Base-by-base conservation (phyloP, 192 early-diverging fungal species). In the Coemansia erecta region DNA sequence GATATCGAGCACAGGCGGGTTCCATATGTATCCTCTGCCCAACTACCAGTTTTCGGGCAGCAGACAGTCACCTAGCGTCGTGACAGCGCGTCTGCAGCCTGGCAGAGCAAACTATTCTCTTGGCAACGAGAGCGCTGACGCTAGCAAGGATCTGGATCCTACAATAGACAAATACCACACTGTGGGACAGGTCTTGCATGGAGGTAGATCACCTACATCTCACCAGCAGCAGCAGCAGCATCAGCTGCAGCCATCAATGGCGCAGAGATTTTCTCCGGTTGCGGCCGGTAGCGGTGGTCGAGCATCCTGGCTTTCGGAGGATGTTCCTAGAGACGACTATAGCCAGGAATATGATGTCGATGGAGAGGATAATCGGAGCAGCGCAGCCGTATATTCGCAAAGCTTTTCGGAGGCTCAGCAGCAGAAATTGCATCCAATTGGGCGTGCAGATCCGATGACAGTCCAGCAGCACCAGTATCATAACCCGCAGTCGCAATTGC, bases 241-340 rank as follows among this genome's bases (percentile, higher is more conserved):
- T 15, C 47, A 49, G 26, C 49, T 28, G 17, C 26, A 53, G 3
- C 14, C 26, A 17, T 18, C 42, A 17, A 14, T 17, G 33, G 26
- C 3, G 9, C 51, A 53, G 15, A 22, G 8, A n/a, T 53, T 37
- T 18, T 33, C 33, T 23, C 31, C 51, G 11, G 14, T 37, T 39
- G 14, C 17, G 6, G 22, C 21, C 3, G 40, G 64, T 19, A 35
- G 37, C 8, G 47, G 54, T 15, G 59, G 31, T 24, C 43, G 64
- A 14, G 57, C 56, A 13, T 45, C 56, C 22, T 76, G 73, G 73
- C 60, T 69, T n/a, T 76, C 66, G 1, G 73, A 76, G n/a, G 73
- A 65, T 7, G 66, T 24, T 12, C 72, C 72, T 24, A 14, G 21
- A 1, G 66, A 61, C 22, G 66, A 69, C 33, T 64, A 73, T 3